Evolutionary conservation across 768 basidiomycete species (phyloP), one percentile per base, ranked within the genome.

Genomic region (Daedaleopsis nitida): DNA sequence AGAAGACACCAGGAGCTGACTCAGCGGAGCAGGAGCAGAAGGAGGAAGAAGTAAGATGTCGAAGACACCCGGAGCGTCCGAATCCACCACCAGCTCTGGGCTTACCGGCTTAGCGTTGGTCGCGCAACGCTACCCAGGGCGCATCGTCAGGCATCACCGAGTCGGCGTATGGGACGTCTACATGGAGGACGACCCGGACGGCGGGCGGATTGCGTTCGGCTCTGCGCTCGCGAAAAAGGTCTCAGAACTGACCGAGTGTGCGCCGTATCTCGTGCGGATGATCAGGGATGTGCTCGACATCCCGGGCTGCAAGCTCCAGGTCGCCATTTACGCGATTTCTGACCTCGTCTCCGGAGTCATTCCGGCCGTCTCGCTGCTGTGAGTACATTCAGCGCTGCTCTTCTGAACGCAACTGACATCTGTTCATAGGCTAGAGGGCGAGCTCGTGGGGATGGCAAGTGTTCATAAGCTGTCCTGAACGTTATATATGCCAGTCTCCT

Each of bases 101-200:
- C 27, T 7, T 32, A 32, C 27, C 27, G 27, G 27, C 27, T 42
- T 42, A 10, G 39, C 39, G 17, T 13, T 42, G 17, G 39, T 42
- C 11, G 39, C 39, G 13, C 39, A 42, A 17, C 39, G 39, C 17
- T 42, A 42, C 17, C 39, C 39, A 13, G 35, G 32, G 14, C 50
- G 50, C 19, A 10, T 34, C 35, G 80, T 91, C 63, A 82, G 83
- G 57, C 87, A 88, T 62, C 81, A 81, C 16, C 78, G 74, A 21
- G 61, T 89, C 37, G 90, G 90, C 44, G 84, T 90, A 44, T 92
- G 90, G 90, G 88, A 91, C 65, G 72, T 89, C 35, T 92, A 91
- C 69, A 84, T 88, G 66, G 84, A 90, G 65, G 75, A 73, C 19
- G 71, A 74, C 12, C 68, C 79, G 32, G 70, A 76, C 39, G 66